Percentiles rank a stretch among this genome's conserved stretches.
Evolutionary conservation across 2,329 filamentous ascomycete species (phyloP).

Genomic region (Orbilia blumenaviensis): DNA sequence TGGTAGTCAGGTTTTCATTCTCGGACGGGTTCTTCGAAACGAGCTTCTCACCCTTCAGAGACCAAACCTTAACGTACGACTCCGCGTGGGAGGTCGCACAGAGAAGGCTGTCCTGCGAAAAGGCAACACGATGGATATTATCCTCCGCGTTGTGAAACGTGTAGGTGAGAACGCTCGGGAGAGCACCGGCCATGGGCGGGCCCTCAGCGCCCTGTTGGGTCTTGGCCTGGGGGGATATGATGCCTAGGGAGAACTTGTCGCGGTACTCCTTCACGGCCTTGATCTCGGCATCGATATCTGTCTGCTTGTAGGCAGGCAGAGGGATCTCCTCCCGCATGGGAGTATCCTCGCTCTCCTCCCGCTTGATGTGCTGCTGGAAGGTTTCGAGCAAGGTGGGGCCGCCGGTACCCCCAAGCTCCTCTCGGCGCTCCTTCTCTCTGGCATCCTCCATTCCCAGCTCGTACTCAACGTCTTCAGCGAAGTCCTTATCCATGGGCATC

Average conservation of each 20-base stretch:
- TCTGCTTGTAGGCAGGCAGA: constrained; percentile 83
- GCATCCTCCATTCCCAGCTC: constrained; percentile 86
- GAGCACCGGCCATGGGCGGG: constrained; percentile 81
- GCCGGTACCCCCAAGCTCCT: constrained; percentile 60
- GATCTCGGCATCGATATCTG: constrained; percentile 93
- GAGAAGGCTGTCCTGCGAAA: constrained; percentile 87
- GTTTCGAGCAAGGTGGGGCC: constrained; percentile 83
- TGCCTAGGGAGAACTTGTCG: constrained; percentile 80
- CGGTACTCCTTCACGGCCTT: constrained; percentile 92
- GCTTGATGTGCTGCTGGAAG: constrained; percentile 87
- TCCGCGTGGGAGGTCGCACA: constrained; percentile 90
- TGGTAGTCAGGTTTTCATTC: constrained; percentile 73
- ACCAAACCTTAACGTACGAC: constrained; percentile 96
- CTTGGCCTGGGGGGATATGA: constrained; percentile 20
- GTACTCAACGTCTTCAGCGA: constrained; percentile 84
- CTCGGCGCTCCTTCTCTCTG: constrained; percentile 58
- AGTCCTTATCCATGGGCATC: constrained; percentile 81
- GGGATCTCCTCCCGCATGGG: constrained; percentile 82
- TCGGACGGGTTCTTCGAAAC: constrained; percentile 71
- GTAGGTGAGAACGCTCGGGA: constrained; percentile 91
- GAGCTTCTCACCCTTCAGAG: constrained; percentile 83
- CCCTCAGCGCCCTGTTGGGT: constrained; percentile 65
- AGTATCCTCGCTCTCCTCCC: constrained; percentile 85
- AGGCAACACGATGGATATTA: constrained; percentile 80
- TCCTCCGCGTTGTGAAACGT: constrained; percentile 97